Evolutionary conservation across 192 early-diverging fungal genomes (phyloP).

Genomic region (Backusella australiensis): DNA sequence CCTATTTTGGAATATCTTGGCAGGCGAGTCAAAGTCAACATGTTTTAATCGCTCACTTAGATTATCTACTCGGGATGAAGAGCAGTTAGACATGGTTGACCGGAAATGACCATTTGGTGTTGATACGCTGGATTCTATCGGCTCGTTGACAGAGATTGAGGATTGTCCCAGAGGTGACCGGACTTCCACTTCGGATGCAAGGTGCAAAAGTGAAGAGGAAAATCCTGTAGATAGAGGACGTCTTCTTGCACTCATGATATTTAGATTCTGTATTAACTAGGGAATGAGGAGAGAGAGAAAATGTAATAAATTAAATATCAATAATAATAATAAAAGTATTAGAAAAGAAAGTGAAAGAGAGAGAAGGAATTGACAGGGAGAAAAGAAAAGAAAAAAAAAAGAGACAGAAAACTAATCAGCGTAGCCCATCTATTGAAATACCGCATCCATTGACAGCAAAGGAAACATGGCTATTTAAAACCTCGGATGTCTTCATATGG

Average conservation of each 20-base stretch:
- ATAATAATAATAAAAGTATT: neutral
- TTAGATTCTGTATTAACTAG: neutral
- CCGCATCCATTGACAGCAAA: neutral
- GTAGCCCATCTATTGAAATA: neutral
- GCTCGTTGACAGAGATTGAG: neutral
- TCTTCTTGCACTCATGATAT: neutral
- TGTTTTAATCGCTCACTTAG: constrained; percentile 17
- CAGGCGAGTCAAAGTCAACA: constrained; percentile 30
- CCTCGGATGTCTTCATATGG: neutral
- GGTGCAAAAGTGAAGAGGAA: neutral
- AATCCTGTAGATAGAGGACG: neutral
- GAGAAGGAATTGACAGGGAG: neutral
- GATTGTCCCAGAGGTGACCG: neutral
- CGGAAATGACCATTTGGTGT: neutral
- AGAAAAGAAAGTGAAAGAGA: neutral
- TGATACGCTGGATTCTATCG: neutral
- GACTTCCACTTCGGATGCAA: neutral
- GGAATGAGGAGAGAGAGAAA: neutral
- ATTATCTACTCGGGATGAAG: neutral
- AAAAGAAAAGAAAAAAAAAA: neutral
- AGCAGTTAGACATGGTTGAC: neutral
- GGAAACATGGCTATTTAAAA: neutral
- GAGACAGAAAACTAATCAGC: neutral
- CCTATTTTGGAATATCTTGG: constrained; percentile 30
- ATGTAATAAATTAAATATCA: neutral